Base-by-base conservation (phyloP, 805 yeast species). In the Diddensiella santjacobensis region DNA sequence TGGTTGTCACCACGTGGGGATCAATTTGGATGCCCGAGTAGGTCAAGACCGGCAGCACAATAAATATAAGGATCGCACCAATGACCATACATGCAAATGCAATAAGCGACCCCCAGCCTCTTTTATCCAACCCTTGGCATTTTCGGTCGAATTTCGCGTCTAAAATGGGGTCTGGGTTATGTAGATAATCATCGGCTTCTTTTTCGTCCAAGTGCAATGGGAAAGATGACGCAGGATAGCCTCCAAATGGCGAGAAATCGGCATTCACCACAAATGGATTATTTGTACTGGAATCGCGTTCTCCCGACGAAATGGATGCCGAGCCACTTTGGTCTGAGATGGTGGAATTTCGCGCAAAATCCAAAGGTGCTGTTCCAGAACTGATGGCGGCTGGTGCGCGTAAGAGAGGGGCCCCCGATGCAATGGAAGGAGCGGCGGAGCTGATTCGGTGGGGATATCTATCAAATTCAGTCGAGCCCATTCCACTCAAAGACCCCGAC, bases 101-200 rank as follows among this genome's bases (percentile, higher is more conserved):
- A 13, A 55, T 37, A 6, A 69, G 30, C 17, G 65, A 56, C 22
- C 59, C 54, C 53, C 58, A 54, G 1, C 74, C 73, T 5, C 73
- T 61, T 24, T 54, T 47, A 58, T 71, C 74, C 19, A 66, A 52
- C 5, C 49, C 45, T 36, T 52, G 56, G 53, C 73, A 69, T 23
- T 52, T 47, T 15, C 69, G 57, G 58, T 88, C 95, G 59, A 83
- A 80, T 51, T 82, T 79, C 19, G 95, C 96, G 64, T 93, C 99
- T 40, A 81, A 86, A 31, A 89, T 83, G 6, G 96, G 96, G 66
- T 91, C 96, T 1, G 98, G 98, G 67, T 91, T 93, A 68, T 91
- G 98, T 56, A 93, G 65, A 62, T 87, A 90, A 67, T 91, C 99
- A 69, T 91, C 99, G 6, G 86, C 84, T 67, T 91, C 99, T 67